These are phyloP conservation scores for Halophytophthora polymorphica DNA, from an alignment of 352 stramenopile species.

Conservation along the genomic window DNA sequence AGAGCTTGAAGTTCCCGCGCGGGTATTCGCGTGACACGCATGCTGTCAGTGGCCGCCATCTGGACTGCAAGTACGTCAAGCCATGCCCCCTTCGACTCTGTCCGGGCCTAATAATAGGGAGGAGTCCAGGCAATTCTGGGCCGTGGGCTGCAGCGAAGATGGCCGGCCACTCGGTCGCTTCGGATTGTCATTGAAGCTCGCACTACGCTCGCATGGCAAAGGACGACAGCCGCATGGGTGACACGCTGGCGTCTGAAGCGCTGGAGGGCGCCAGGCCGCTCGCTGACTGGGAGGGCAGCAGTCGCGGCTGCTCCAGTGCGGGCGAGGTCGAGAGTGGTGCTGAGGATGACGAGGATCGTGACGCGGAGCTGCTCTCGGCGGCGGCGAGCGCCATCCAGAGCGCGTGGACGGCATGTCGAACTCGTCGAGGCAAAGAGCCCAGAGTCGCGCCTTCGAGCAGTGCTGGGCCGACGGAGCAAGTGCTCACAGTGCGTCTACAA, in stretches of 20 bases:
- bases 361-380: not conserved
- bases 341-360: not conserved
- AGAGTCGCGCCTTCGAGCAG: not conserved
- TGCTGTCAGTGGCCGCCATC: not conserved
- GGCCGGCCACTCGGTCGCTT: not conserved
- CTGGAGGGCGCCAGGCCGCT: too few relatives aligned
- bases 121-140: not conserved
- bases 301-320: not conserved
- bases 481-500: not conserved
- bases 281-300: too few relatives aligned
- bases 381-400: not conserved
- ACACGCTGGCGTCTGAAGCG: too few relatives aligned
- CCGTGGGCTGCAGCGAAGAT: not conserved
- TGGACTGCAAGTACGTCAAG: not conserved
- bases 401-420: not conserved
- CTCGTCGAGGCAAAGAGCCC: too few relatives aligned
- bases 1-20: not conserved
- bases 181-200: not conserved
- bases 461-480: not conserved
- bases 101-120: not conserved
- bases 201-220: too few relatives aligned
- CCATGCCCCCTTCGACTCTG: too few relatives aligned
- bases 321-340: not conserved
- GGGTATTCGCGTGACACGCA: slow-evolving; percentile 2
- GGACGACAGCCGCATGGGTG: too few relatives aligned